Evolutionary conservation across 2,329 filamentous ascomycete species (phyloP).

Genomic region (Chaetomium strumarium): DNA sequence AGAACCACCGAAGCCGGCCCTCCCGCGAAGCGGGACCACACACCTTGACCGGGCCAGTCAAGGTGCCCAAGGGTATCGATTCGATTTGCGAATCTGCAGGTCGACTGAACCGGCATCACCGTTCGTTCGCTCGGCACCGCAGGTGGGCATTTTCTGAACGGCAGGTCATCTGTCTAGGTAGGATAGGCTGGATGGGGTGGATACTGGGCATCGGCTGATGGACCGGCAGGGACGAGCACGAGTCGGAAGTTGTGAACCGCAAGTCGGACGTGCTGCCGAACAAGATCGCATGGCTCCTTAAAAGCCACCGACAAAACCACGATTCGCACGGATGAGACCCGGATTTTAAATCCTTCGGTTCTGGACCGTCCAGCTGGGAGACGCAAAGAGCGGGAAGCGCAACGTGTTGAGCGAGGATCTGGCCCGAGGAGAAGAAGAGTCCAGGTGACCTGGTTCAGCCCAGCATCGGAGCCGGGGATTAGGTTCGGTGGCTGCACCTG

Average conservation of each 20-base stretch:
- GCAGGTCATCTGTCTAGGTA: slow-evolving; percentile 7
- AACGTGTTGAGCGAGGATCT: slow-evolving; percentile 11
- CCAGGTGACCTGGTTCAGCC: slow-evolving; percentile 25
- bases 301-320: neutral
- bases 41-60: slow-evolving; percentile 1
- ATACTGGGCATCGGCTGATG: slow-evolving; percentile 14
- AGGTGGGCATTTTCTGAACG: slow-evolving; percentile 5
- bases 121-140: slow-evolving; percentile 6
- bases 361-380: neutral
- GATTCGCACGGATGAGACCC: slow-evolving; percentile 10
- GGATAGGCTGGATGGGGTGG: slow-evolving; percentile 16
- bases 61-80: slow-evolving; percentile 1
- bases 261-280: neutral
- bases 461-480: slow-evolving; percentile 17
- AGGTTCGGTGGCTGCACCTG: slow-evolving; percentile 21
- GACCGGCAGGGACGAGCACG: slow-evolving; percentile 3
- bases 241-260: neutral
- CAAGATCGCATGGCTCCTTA: neutral
- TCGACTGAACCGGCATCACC: slow-evolving; percentile 19
- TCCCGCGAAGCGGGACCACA: neutral
- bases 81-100: slow-evolving; percentile 19
- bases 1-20: slow-evolving; percentile 2
- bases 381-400: neutral
- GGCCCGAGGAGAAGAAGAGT: slow-evolving; percentile 11
- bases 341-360: slow-evolving; percentile 5